Evolutionary conservation across 441 rosid species (phyloP).

Genomic region (Biscutella laevigata): DNA sequence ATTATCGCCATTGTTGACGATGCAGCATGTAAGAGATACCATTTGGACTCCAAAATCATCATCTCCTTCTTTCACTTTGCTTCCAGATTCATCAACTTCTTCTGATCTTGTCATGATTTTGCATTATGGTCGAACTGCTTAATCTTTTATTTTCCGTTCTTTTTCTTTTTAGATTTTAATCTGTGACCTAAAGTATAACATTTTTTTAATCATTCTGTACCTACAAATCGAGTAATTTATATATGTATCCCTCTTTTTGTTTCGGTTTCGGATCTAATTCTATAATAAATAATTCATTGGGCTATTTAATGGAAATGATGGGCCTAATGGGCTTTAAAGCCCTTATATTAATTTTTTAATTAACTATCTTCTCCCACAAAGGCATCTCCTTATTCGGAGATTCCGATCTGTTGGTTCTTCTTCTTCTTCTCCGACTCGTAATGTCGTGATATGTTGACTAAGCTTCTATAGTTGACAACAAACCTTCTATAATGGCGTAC

Average conservation of each 20-base stretch:
- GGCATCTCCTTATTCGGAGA: slow-evolving; percentile 10
- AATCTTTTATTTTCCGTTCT: background rate
- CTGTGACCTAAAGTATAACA: background rate
- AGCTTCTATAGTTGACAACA: too few species aligned
- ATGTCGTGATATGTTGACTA: slow-evolving; percentile 21
- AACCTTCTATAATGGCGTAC: slow-evolving; percentile 21
- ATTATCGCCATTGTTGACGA: slow-evolving; percentile 61
- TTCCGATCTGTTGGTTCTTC: slow-evolving; percentile 20
- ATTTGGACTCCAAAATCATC: slow-evolving; percentile 59
- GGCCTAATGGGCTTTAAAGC: slow-evolving; percentile 5
- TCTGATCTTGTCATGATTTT: slow-evolving; percentile 85
- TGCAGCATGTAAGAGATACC: slow-evolving; percentile 85
- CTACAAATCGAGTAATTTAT: slow-evolving; percentile 14
- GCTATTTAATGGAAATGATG: background rate
- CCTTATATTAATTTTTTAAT: background rate
- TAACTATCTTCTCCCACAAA: background rate
- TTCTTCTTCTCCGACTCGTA: slow-evolving; percentile 15
- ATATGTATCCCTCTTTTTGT: slow-evolving; percentile 9
- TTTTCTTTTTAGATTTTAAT: background rate
- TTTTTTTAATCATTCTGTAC: slow-evolving; percentile 12
- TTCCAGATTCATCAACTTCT: slow-evolving; percentile 50
- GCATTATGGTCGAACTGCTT: slow-evolving; percentile 61
- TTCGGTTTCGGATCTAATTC: slow-evolving; percentile 9
- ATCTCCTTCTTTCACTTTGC: slow-evolving; percentile 35
- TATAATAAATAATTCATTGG: background rate